A percentile compares a stretch with the other conserved stretches of the same genome.
phyloP scores from a whole-genome alignment of 345 rosid species.

The Salix arbutifolia region DNA sequence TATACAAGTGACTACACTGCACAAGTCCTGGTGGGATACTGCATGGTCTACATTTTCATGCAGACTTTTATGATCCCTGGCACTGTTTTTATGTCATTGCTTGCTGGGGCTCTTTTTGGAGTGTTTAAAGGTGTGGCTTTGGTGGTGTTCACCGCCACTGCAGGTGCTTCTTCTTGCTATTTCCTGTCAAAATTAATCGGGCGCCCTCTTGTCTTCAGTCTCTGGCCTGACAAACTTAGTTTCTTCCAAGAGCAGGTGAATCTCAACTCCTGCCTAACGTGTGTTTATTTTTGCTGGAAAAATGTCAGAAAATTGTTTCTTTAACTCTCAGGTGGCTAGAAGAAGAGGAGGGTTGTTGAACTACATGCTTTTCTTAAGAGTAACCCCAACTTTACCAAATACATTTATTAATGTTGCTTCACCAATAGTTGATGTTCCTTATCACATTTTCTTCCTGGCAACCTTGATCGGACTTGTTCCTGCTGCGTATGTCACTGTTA shows the following conservation, averaged over 20 bases:
- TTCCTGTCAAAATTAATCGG: conserved; percentile 83
- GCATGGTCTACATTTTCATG: conserved; percentile 77
- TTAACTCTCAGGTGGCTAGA: conserved; percentile 60
- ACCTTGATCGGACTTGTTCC: conserved; percentile 85
- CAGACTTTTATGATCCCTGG: conserved; percentile 97
- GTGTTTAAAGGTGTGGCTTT: conserved; percentile 78
- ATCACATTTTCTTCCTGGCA: conserved; percentile 75
- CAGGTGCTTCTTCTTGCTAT: conserved; percentile 94
- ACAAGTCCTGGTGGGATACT: conserved; percentile 82
- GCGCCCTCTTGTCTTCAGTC: conserved; percentile 65
- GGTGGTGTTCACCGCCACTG: conserved; percentile 80
- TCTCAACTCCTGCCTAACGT: background rate
- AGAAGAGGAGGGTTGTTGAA: conserved; percentile 66
- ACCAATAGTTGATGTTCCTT: conserved; percentile 85
- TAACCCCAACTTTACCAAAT: conserved; percentile 89
- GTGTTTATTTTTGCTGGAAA: background rate
- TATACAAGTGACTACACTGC: conserved; percentile 85
- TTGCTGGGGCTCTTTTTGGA: conserved; percentile 93
- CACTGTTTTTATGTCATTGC: conserved; percentile 88
- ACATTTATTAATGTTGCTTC: conserved; percentile 92
- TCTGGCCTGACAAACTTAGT: conserved; percentile 86
- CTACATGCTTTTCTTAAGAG: conserved; percentile 84
- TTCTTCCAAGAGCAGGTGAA: conserved; percentile 92
- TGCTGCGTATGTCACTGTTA: conserved; percentile 87
- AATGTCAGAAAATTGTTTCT: conserved; percentile 6